Percentiles rank a stretch among this genome's conserved stretches.
Evolutionary conservation across 1,284 basidiomycete genomes (phyloP).

Genomic region (Pyrrhoderma lamaoense): DNA sequence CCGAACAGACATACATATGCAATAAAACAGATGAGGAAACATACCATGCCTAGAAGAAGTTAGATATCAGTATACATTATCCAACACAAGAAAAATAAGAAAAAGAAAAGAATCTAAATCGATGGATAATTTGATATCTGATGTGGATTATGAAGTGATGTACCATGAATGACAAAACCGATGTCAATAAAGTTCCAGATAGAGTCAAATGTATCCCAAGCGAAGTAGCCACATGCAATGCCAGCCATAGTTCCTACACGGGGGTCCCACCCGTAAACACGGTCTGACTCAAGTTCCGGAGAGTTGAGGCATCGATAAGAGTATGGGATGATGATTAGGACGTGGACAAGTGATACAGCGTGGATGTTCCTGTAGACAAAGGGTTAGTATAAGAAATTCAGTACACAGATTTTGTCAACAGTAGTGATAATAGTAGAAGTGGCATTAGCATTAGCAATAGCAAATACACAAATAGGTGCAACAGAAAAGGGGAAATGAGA

Average conservation of each 20-base stretch:
- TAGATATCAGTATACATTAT: neutral
- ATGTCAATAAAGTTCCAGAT: constrained; percentile 45
- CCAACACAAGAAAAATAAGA: neutral
- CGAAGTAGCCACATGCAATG: constrained; percentile 53
- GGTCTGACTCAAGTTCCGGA: constrained; percentile 37
- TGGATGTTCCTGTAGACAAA: constrained; percentile 40
- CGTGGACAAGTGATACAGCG: constrained; percentile 49
- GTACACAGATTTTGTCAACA: too few species aligned
- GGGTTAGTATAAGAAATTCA: neutral
- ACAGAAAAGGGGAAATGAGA: too few species aligned
- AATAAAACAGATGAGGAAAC: constrained; percentile 50
- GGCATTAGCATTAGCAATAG: too few species aligned
- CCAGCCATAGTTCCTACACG: constrained; percentile 40
- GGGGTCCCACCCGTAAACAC: constrained; percentile 52
- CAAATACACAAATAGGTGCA: too few species aligned
- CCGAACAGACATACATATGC: constrained; percentile 45
- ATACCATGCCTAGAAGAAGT: constrained; percentile 40
- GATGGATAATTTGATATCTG: neutral
- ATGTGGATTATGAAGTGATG: constrained; percentile 17
- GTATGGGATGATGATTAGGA: constrained; percentile 43
- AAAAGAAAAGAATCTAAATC: neutral
- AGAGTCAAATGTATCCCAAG: constrained; percentile 58
- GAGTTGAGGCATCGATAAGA: constrained; percentile 36
- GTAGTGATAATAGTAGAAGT: too few species aligned
- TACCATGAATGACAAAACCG: constrained; percentile 64